Evolutionary conservation across 1,139 yeast genomes (phyloP).

Genomic region (Diutina scorzettiae): DNA sequence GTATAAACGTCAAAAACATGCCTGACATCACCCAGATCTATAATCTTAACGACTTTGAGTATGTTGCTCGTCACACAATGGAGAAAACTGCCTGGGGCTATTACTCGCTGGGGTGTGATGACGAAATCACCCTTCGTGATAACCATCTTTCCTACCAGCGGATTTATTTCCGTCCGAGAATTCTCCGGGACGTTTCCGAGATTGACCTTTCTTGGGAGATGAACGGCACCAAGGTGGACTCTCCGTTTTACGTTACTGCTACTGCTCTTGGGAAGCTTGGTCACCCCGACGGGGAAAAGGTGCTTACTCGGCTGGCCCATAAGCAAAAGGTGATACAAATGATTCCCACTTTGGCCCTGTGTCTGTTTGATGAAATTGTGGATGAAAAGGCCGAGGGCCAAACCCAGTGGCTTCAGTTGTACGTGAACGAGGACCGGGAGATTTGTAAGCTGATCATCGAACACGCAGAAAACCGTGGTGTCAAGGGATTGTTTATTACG

Average conservation of each 20-base stretch:
- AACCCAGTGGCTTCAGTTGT: slow-evolving; percentile 31
- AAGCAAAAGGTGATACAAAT: slow-evolving; percentile 37
- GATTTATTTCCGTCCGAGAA: slow-evolving; percentile 71
- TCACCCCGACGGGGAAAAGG: slow-evolving; percentile 43
- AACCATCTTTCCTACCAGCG: slow-evolving; percentile 84
- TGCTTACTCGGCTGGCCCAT: slow-evolving; percentile 38
- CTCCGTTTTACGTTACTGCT: slow-evolving; percentile 47
- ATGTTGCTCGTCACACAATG: slow-evolving; percentile 67
- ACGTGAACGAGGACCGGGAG: slow-evolving; percentile 36
- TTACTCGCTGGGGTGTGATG: slow-evolving; percentile 86
- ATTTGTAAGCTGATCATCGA: slow-evolving; percentile 48
- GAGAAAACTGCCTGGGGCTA: slow-evolving; percentile 82
- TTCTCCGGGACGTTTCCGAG: slow-evolving; percentile 57
- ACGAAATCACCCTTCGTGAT: slow-evolving; percentile 79
- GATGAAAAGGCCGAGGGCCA: slow-evolving; percentile 28
- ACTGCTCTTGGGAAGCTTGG: slow-evolving; percentile 48
- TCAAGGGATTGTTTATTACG: slow-evolving; percentile 71
- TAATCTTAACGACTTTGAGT: slow-evolving; percentile 72
- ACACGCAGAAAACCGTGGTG: slow-evolving; percentile 66
- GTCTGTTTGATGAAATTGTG: slow-evolving; percentile 43
- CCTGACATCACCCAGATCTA: slow-evolving; percentile 62
- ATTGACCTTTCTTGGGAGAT: slow-evolving; percentile 7
- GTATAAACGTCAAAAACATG: slow-evolving; percentile 17
- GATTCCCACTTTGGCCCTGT: slow-evolving; percentile 46
- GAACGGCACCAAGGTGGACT: slow-evolving; percentile 10